phyloP scores from a whole-genome alignment of 2,329 filamentous ascomycete species.

The Chlorencoelia australis region DNA sequence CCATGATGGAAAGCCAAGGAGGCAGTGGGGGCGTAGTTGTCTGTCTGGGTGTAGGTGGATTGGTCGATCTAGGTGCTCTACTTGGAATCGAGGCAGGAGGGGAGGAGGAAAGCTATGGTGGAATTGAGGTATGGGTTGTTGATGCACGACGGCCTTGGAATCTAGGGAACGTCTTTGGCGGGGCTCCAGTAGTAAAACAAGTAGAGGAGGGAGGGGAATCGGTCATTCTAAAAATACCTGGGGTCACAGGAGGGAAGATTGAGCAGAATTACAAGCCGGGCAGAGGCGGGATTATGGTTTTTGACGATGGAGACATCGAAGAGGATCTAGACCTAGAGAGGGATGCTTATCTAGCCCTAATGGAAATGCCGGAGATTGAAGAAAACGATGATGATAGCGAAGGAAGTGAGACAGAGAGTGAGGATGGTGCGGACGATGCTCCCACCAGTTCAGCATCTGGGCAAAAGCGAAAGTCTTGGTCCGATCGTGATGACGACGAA shows the following conservation, averaged over 20 bases:
- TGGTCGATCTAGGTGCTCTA: slow-evolving; percentile 76
- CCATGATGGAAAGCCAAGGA: slow-evolving; percentile 77
- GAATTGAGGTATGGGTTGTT: slow-evolving; percentile 92
- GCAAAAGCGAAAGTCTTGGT: slow-evolving; percentile 73
- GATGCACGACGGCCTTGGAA: slow-evolving; percentile 94
- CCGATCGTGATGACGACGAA: slow-evolving; percentile 57
- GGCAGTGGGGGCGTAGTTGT: slow-evolving; percentile 83
- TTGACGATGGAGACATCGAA: slow-evolving; percentile 92
- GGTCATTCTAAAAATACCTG: slow-evolving; percentile 42
- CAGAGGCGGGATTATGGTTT: slow-evolving; percentile 82
- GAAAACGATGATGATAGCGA: slow-evolving; percentile 47
- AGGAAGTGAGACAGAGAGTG: slow-evolving; percentile 41
- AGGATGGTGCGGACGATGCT: slow-evolving; percentile 42
- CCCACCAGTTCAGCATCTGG: slow-evolving; percentile 42
- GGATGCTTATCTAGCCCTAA: slow-evolving; percentile 74
- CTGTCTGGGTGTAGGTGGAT: slow-evolving; percentile 83
- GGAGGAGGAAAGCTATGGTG: slow-evolving; percentile 57
- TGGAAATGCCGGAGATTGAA: slow-evolving; percentile 79
- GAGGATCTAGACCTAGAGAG: slow-evolving; percentile 66
- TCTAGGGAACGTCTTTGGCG: slow-evolving; percentile 82
- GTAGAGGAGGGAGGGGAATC: slow-evolving; percentile 33
- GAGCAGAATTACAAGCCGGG: slow-evolving; percentile 63
- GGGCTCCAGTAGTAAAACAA: slow-evolving; percentile 42
- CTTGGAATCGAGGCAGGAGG: slow-evolving; percentile 63
- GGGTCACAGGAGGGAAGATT: slow-evolving; percentile 66